A percentile compares a stretch with the other conserved stretches of the same genome.
Evolutionary conservation across 2,329 filamentous ascomycete species (phyloP).

Genomic region (Diaporthe destruens): DNA sequence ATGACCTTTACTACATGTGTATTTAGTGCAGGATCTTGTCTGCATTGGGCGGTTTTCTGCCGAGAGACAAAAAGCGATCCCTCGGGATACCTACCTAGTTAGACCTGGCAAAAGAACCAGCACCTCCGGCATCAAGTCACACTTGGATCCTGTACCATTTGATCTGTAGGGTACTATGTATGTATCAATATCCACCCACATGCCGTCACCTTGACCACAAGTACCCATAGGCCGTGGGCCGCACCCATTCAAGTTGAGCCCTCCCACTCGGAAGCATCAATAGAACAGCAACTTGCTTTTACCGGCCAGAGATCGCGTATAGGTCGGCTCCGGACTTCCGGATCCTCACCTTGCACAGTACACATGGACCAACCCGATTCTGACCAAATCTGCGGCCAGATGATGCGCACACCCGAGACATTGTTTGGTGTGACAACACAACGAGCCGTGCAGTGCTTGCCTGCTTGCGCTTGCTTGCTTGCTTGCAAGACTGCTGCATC

Average conservation of each 20-base stretch:
- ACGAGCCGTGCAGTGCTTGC: background rate
- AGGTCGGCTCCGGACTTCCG: slow-evolving; percentile 35
- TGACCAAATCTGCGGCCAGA: slow-evolving; percentile 29
- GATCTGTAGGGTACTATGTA: too few relatives aligned
- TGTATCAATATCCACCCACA: background rate
- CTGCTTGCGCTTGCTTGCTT: background rate
- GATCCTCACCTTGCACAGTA: slow-evolving; percentile 30
- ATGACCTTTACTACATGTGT: background rate
- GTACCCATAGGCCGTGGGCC: background rate
- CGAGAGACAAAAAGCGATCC: too few relatives aligned
- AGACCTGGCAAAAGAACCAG: background rate
- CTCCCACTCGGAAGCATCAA: background rate
- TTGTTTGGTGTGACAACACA: slow-evolving; percentile 15
- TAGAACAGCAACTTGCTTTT: background rate
- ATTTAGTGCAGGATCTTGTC: background rate
- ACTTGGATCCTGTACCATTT: background rate
- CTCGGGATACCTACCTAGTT: too few relatives aligned
- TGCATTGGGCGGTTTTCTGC: background rate
- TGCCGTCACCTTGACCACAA: background rate
- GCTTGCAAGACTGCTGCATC: background rate
- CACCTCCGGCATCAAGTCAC: too few relatives aligned
- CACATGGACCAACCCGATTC: slow-evolving; percentile 31
- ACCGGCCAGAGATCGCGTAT: slow-evolving; percentile 11
- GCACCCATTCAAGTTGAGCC: background rate
- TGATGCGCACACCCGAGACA: slow-evolving; percentile 34